Base-by-base conservation (phyloP, 169 alveolate species). In the Plasmodium fragile region DNA sequence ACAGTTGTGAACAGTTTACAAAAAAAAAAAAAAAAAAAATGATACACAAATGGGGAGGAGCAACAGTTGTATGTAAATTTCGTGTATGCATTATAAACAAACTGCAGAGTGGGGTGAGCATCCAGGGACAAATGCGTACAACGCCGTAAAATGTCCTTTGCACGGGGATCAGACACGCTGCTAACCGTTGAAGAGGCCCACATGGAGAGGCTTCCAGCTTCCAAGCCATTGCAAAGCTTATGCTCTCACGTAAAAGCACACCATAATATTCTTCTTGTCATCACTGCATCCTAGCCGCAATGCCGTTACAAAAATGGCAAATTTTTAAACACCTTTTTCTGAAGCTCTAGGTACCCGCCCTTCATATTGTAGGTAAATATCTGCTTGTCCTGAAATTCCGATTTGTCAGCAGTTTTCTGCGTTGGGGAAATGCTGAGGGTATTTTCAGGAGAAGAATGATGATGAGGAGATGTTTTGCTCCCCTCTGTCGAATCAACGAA, bases 261-360 rank as follows among this genome's bases (percentile, higher is more conserved):
- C 3, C 36, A 59, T 22, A 25, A 59, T 25, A 59, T 22, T 59
- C 13, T 7, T 65, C 4, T 22, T 25, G 18, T 65, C 13, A 36
- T 25, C 59, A 49, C 59, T 22, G 16, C 13, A 49, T 16, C 7
- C 3, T 1, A 13, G 8, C 59, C 22, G n/a, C 25, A 28, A 28
- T 1, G 28, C 1, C 3, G 75, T 84, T 49, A 84, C 11, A 89
- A 79, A 78, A 89, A 89, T 5, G 94, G 94, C 49, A 89, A 78
- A 78, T 89, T 89, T 89, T 89, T 89, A 43, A 89, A 89, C 30
- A 78, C 72, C 72, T 70, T 89, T 65, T 89, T 89, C 65, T 77
- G 81, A 55, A 89, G 94, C 39, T 89, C 90, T 3, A 77, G 34
- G 34, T 89, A 89, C 0, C 94, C 94, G 5, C 94, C 94, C 30